Evolutionary conservation across 1,139 yeast species (phyloP).

Genomic region (Taphrina pruni): DNA sequence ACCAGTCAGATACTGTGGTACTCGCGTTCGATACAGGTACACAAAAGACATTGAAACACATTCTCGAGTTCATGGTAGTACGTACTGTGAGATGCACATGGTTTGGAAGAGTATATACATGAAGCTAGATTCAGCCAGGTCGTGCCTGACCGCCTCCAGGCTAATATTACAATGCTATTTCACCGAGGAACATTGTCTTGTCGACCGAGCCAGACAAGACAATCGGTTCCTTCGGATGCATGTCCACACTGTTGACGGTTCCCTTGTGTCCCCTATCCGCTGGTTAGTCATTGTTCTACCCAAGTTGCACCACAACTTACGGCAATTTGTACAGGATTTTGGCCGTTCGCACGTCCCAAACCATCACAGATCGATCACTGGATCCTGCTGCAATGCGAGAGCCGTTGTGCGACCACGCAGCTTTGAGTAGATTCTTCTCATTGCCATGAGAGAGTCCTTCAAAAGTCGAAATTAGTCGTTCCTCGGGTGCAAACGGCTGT

Average conservation of each 20-base stretch:
- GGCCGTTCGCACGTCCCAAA: constrained; percentile 67
- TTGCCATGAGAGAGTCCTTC: constrained; percentile 65
- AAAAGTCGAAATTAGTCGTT: constrained; percentile 58
- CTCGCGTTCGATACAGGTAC: no score
- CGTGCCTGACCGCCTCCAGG: neutral
- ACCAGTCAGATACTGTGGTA: no score
- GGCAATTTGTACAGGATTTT: constrained; percentile 58
- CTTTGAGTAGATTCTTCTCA: constrained; percentile 62
- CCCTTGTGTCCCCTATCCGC: constrained; percentile 24
- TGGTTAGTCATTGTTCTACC: neutral
- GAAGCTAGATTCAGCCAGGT: neutral
- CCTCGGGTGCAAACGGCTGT: constrained; percentile 55
- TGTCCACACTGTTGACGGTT: constrained; percentile 26
- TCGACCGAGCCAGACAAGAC: constrained; percentile 49
- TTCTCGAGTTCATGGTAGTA: no score
- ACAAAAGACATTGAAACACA: no score
- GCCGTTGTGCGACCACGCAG: constrained; percentile 56
- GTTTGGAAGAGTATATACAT: neutral
- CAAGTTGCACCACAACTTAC: constrained; percentile 58
- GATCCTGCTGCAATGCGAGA: constrained; percentile 63
- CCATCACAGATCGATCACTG: constrained; percentile 62
- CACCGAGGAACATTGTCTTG: constrained; percentile 49
- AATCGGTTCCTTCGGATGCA: constrained; percentile 38
- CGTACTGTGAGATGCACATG: no score
- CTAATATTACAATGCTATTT: constrained; percentile 36